These are phyloP conservation scores for Leccinellum luteum DNA, from an alignment of 768 basidiomycete genomes.

Conservation along the genomic window DNA sequence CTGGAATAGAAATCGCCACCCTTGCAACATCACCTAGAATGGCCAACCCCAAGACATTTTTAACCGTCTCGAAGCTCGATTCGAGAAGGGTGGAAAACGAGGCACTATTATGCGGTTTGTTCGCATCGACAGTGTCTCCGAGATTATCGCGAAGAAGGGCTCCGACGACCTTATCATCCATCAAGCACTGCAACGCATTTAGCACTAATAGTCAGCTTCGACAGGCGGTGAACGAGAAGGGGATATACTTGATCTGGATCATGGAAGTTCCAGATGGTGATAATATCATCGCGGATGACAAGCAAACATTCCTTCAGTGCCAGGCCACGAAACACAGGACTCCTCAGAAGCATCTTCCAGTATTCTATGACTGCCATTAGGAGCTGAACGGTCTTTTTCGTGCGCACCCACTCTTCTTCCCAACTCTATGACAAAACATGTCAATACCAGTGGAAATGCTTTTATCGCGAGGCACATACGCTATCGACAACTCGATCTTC, in stretches of 20 bases:
- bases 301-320: not conserved
- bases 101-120: too few relatives aligned
- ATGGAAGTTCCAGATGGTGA: not conserved
- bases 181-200: not conserved
- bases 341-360: not conserved
- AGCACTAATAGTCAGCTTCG: not conserved
- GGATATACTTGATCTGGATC: not conserved
- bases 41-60: too few relatives aligned
- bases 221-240: not conserved
- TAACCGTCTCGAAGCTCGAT: too few relatives aligned
- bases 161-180: not conserved
- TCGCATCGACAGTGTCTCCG: not conserved
- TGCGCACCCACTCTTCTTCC: not conserved
- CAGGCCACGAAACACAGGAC: not conserved
- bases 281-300: not conserved
- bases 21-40: too few relatives aligned
- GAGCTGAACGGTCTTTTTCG: not conserved
- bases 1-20: too few relatives aligned
- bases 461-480: not conserved
- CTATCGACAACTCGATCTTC: not conserved
- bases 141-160: not conserved
- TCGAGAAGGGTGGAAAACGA: too few relatives aligned
- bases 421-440: not conserved
- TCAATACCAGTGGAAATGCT: not conserved
- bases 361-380: not conserved